Evolutionary conservation across 2,329 filamentous ascomycete species (phyloP), one percentile per base, ranked within the genome.

Genomic region (Colletotrichum kahawae): DNA sequence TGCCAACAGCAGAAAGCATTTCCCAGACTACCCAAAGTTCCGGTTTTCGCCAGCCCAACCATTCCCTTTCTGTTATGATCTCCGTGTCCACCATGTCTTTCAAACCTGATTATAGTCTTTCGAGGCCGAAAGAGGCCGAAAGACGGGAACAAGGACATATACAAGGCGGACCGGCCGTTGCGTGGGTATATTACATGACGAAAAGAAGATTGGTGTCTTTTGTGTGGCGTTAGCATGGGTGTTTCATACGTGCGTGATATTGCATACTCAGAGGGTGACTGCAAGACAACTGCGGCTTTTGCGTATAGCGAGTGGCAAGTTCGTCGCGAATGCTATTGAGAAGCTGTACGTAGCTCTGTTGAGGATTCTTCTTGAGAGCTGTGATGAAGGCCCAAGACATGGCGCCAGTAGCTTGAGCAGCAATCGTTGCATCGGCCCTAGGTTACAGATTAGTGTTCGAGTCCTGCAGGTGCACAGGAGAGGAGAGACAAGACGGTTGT

Each of bases 381-480:
- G 90, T 94, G 83, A 99, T 96, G 83, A 99, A 99, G 12, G 97
- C 97, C 93, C 95, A 98, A 2, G 95, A 98, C 97, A 99, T 98
- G 82, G 97, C 97, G 67, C 97, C 97, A 0, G 97, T 98, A 33
- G 97, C 96, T 85, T 98, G 91, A 67, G 95, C 94, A 43, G 90
- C 92, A 80, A 98, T 98, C 24, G 92, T 94, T n/a, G 96, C 96
- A 83, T 99, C 97, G 84, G 95, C 94, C 78, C 95, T 98, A 73
- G n/a, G 48, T 33, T 63, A 24, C 34, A 31, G 13, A 24, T 75
- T 33, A 74, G 71, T n/a, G n/a, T 29, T 36, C 51, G 27, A 36
- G 33, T 36, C 34, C 14, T 31, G 7, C 27, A 27, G 14, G 27
- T 63, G 21, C n/a, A 13, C 13, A 31, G 29, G 29, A 24, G 14